These are phyloP conservation scores for Hawksworthiomyces lignivorus DNA, from an alignment of 2,329 filamentous ascomycete genomes.

Conservation along the genomic window DNA sequence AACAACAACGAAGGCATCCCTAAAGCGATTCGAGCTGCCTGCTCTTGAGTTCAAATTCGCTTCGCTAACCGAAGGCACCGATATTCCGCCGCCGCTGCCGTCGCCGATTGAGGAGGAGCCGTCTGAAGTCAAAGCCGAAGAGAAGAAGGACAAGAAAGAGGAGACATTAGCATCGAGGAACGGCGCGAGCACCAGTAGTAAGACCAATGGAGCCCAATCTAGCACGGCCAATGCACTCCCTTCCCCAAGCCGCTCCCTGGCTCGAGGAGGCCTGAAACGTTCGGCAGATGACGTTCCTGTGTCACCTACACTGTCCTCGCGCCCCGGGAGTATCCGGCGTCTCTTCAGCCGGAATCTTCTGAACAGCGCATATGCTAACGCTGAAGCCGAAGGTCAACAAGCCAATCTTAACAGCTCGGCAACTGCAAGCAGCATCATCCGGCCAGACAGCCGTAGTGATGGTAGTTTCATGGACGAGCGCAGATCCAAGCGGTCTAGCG, in stretches of 20 bases:
- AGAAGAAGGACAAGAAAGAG: constrained; percentile 9
- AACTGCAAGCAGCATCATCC: constrained; percentile 21
- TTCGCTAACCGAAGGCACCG: constrained; percentile 52
- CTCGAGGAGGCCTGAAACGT: constrained; percentile 37
- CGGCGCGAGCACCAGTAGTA: constrained; percentile 20
- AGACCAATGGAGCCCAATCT: constrained; percentile 32
- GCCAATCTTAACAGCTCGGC: background rate
- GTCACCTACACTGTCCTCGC: constrained; percentile 44
- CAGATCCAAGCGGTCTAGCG: constrained; percentile 48
- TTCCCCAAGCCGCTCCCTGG: constrained; percentile 20
- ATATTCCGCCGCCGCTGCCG: constrained; percentile 51
- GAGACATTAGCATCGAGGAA: constrained; percentile 11
- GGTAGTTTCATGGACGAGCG: constrained; percentile 43
- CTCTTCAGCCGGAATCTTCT: constrained; percentile 49
- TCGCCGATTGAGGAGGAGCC: constrained; percentile 44
- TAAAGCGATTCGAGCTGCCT: constrained; percentile 46
- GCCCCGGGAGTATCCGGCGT: constrained; percentile 49
- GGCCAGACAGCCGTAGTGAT: constrained; percentile 45
- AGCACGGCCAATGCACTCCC: constrained; percentile 13
- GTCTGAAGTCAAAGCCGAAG: constrained; percentile 18
- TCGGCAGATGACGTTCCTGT: constrained; percentile 42
- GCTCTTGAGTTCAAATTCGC: constrained; percentile 51
- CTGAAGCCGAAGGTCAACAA: constrained; percentile 32
- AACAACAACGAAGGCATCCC: background rate
- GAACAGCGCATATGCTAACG: constrained; percentile 45